Conservation (phyloP, 306 rosid genomes). For the Cucumis cinereus region DNA sequence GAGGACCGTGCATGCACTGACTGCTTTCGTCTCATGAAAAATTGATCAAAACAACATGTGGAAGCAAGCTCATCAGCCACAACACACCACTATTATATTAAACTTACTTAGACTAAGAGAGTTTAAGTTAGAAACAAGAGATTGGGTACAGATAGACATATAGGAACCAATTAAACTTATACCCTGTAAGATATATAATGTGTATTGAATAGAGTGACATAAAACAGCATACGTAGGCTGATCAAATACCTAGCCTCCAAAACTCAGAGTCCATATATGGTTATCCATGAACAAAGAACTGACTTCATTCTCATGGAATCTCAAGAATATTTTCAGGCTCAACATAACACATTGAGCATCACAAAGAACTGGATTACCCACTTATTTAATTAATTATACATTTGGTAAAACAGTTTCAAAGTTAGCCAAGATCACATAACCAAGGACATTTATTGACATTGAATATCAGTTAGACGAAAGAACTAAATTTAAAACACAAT, state of each 20-base stretch:
- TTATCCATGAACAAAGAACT: not conserved
- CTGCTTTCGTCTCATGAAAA: not conserved
- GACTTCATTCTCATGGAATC: not conserved
- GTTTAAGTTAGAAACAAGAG: not conserved
- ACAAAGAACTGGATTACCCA: not conserved
- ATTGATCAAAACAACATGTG: not conserved
- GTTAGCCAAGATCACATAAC: not conserved
- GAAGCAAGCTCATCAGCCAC: not conserved
- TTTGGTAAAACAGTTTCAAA: not conserved
- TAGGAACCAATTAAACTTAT: not conserved
- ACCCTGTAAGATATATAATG: not conserved
- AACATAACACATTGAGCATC: not conserved
- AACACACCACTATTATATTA: not conserved
- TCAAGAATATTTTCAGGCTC: not conserved
- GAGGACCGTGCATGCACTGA: not conserved
- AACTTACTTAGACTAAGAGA: not conserved
- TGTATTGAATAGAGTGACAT: not conserved
- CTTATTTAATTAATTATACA: not conserved
- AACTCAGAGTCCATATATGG: not conserved
- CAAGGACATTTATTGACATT: not conserved
- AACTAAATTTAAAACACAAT: not conserved
- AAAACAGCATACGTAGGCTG: not conserved
- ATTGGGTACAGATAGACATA: not conserved
- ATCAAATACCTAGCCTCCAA: not conserved
- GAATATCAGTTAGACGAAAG: not conserved